Percentiles rank a stretch among this genome's conserved stretches.
Evolutionary conservation across 345 rosid species (phyloP).

Genomic region (Citrus trifoliata): DNA sequence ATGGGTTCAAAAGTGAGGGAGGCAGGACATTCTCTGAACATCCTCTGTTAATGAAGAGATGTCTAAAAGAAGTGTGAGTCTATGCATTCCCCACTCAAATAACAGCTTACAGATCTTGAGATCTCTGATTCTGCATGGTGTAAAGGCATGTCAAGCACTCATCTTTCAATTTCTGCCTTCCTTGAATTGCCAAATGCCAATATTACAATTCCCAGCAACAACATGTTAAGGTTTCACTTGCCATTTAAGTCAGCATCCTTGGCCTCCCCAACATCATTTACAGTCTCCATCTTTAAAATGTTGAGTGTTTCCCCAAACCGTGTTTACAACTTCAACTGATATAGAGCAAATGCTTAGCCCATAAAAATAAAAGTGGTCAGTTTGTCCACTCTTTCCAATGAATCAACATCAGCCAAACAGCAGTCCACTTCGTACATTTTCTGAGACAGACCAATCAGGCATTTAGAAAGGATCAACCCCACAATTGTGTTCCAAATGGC

Average conservation of each 20-base stretch:
- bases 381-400: background rate
- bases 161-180: background rate
- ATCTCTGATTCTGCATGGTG: slow-evolving; percentile 5
- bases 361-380: background rate
- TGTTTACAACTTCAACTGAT: background rate
- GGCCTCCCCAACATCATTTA: background rate
- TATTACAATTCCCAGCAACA: background rate
- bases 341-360: background rate
- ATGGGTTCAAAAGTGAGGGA: too few relatives aligned
- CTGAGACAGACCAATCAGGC: too few relatives aligned
- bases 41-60: too few relatives aligned
- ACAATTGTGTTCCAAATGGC: too few relatives aligned
- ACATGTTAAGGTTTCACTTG: background rate
- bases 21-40: background rate
- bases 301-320: background rate
- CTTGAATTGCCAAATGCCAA: background rate
- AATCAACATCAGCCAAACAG: too few relatives aligned
- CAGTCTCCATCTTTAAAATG: background rate
- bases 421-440: too few relatives aligned
- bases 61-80: too few relatives aligned
- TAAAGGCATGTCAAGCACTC: slow-evolving; percentile 6
- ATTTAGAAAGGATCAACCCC: too few relatives aligned
- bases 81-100: too few relatives aligned
- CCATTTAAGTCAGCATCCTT: slow-evolving; percentile 4
- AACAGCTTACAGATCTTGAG: background rate